Conservation (phyloP, 495 filamentous ascomycete genomes). For the Astrothelium subdiscretum region DNA sequence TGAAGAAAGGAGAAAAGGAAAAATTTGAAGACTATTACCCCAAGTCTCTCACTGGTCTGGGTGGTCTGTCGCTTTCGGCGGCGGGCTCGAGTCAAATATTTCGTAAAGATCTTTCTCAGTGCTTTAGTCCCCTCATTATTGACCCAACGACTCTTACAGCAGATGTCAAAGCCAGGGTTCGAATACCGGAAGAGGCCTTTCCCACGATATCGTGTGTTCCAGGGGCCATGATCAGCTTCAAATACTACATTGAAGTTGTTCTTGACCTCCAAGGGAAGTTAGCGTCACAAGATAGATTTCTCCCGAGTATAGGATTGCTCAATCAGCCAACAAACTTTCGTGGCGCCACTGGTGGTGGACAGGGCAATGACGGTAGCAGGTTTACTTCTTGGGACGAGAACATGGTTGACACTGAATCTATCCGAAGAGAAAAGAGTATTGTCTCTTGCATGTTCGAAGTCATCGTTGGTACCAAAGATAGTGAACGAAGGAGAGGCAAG, state of each 20-base stretch:
- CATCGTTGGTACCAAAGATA: constrained; percentile 79
- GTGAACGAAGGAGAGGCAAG: constrained; percentile 49
- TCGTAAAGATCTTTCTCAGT: constrained; percentile 84
- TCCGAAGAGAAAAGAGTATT: constrained; percentile 79
- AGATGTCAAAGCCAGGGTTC: constrained; percentile 65
- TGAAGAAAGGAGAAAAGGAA: constrained; percentile 49
- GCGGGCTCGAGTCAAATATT: constrained; percentile 76
- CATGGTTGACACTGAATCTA: constrained; percentile 80
- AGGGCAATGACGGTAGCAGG: constrained; percentile 16
- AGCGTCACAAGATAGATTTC: constrained; percentile 50
- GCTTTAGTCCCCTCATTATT: constrained; percentile 73
- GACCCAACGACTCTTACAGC: constrained; percentile 68
- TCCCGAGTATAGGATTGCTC: constrained; percentile 46
- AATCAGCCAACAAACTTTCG: constrained; percentile 36
- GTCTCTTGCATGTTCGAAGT: constrained; percentile 74
- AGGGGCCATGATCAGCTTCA: constrained; percentile 84
- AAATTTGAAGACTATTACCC: constrained; percentile 81
- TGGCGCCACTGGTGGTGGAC: constrained; percentile 16
- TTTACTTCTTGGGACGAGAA: constrained; percentile 53
- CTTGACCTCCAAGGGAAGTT: constrained; percentile 85
- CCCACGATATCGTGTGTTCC: constrained; percentile 85
- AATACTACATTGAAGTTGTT: constrained; percentile 85
- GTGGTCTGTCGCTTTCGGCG: constrained; percentile 69
- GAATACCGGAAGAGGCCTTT: constrained; percentile 82
- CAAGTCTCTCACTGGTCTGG: constrained; percentile 57